Evolutionary conservation across 2,329 filamentous ascomycete genomes (phyloP).

Genomic region (Nemania bipapillata): DNA sequence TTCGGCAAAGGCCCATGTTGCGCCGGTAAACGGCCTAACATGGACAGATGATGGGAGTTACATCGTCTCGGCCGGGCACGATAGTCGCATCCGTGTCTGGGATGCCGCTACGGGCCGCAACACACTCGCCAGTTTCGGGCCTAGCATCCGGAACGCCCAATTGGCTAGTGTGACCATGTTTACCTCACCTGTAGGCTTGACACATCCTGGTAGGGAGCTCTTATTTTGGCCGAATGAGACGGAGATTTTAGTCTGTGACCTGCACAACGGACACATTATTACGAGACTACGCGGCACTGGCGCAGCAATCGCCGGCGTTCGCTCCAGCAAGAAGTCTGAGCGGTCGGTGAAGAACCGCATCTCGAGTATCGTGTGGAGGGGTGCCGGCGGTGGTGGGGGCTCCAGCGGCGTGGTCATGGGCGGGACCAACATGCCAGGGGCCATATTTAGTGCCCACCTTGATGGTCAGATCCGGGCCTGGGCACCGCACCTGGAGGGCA

Average conservation of each 20-base stretch:
- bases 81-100: constrained; percentile 88
- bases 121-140: constrained; percentile 87
- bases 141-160: constrained; percentile 78
- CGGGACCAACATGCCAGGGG: constrained; percentile 63
- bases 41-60: constrained; percentile 85
- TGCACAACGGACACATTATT: constrained; percentile 79
- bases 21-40: constrained; percentile 82
- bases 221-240: constrained; percentile 84
- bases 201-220: constrained; percentile 68
- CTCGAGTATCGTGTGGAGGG: constrained; percentile 78
- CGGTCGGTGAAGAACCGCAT: constrained; percentile 73
- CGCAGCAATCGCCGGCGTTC: constrained; percentile 61
- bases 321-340: constrained; percentile 58
- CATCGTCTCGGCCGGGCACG: constrained; percentile 83
- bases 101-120: constrained; percentile 82
- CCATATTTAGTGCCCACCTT: constrained; percentile 81
- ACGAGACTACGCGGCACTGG: constrained; percentile 75
- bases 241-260: constrained; percentile 81
- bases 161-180: constrained; percentile 71
- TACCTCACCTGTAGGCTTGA: constrained; percentile 69
- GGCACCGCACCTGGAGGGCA: constrained; percentile 69
- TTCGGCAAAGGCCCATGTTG: constrained; percentile 76
- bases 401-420: constrained; percentile 70
- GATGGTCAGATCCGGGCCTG: constrained; percentile 87
- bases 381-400: constrained; percentile 67